Evolutionary conservation across 2,329 filamentous ascomycete species (phyloP).

Genomic region (Phyllosticta citribraziliensis): DNA sequence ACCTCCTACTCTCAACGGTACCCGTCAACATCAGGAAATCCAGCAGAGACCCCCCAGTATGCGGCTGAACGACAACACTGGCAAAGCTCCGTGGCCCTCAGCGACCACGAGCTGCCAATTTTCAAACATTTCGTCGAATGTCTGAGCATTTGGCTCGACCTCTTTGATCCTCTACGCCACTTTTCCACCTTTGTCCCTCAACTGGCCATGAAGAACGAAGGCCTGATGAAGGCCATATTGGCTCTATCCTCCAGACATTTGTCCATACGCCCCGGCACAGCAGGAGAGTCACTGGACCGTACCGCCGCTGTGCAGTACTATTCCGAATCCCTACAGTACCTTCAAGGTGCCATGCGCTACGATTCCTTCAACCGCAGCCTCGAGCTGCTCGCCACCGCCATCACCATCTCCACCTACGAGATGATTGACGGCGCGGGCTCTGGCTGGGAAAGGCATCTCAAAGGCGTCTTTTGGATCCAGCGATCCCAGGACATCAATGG

Average conservation of each 20-base stretch:
- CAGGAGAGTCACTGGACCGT: slow-evolving; percentile 17
- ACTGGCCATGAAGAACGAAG: slow-evolving; percentile 41
- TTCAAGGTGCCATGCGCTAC: slow-evolving; percentile 50
- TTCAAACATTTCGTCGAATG: slow-evolving; percentile 31
- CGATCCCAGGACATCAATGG: slow-evolving; percentile 53
- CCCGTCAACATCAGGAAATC: neutral
- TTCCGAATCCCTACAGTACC: slow-evolving; percentile 52
- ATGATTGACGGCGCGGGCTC: slow-evolving; percentile 52
- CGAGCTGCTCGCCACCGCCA: slow-evolving; percentile 49
- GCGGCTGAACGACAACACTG: slow-evolving; percentile 3
- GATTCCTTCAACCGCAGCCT: slow-evolving; percentile 47
- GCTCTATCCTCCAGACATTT: slow-evolving; percentile 46
- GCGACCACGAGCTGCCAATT: slow-evolving; percentile 28
- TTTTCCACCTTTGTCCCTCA: slow-evolving; percentile 21
- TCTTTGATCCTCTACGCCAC: slow-evolving; percentile 34
- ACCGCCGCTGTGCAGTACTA: slow-evolving; percentile 43
- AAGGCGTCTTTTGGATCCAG: slow-evolving; percentile 58
- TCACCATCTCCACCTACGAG: slow-evolving; percentile 55
- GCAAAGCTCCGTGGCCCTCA: slow-evolving; percentile 14
- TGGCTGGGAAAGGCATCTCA: slow-evolving; percentile 53
- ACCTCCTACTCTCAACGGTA: neutral
- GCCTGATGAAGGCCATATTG: slow-evolving; percentile 48
- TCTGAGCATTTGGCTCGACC: slow-evolving; percentile 32
- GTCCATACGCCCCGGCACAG: slow-evolving; percentile 28
- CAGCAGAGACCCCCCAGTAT: neutral